Evolutionary conservation across 495 filamentous ascomycete species (phyloP), one percentile per base, ranked within the genome.

Genomic region (Hypoxylon subgilvum): DNA sequence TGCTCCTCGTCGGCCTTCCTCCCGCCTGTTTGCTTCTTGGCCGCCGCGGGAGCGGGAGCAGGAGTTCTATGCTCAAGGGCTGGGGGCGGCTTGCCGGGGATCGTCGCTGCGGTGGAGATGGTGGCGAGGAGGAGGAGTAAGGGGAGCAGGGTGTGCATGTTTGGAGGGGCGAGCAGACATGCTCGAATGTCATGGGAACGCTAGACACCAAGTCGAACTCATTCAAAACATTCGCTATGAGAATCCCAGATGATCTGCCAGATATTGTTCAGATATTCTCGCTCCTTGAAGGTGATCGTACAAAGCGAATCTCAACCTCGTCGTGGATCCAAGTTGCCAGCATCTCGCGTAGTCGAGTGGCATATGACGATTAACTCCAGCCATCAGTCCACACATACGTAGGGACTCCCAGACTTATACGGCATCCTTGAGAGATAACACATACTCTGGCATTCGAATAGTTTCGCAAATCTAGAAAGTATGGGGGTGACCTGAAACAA

Each of bases 401-500:
- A 23, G 40, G 16, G 5, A n/a, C 8, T 9, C 30, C 13, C 4
- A 12, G n/a, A 30, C 30, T 38, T 39, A 39, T 31, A 45, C 25
- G 10, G 21, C 47, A 27, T 27, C 47, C 32, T 16, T 28, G 17
- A 23, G 12, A n/a, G n/a, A n/a, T n/a, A n/a, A n/a, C n/a, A n/a
- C n/a, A n/a, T n/a, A n/a, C n/a, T n/a, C n/a, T n/a, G n/a, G n/a
- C n/a, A n/a, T n/a, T n/a, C n/a, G n/a, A n/a, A n/a, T n/a, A n/a
- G n/a, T n/a, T n/a, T n/a, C n/a, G 56, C 27, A 41, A 12, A 32
- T 44, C 18, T 47, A 35, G 16, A 47, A 31, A 47, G 25, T 35
- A 34, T 48, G 41, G 23, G 48, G 42, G 13, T n/a, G 22, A 18
- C 18, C 13, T 52, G 56, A 60, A 60, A 60, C 56, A 48, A 23